Percentiles rank a stretch among this genome's conserved stretches.
Evolutionary conservation across 2,329 filamentous ascomycete species (phyloP).

Genomic region (Pezicula carpinea): DNA sequence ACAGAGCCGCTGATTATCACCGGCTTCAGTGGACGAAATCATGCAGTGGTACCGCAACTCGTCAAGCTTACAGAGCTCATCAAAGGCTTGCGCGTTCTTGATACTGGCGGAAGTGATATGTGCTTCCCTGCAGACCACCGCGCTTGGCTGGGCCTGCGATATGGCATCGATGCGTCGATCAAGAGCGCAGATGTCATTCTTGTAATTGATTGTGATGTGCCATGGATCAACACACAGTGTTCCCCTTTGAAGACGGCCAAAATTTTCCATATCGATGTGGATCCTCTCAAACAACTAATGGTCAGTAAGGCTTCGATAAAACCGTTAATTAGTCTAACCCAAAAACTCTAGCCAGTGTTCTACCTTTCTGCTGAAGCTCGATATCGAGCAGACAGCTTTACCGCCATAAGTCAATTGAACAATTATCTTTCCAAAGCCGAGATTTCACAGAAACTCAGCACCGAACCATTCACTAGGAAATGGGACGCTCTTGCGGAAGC

Average conservation of each 20-base stretch:
- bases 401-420: constrained; percentile 65
- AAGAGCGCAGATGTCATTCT: constrained; percentile 77
- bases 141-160: constrained; percentile 65
- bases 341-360: constrained; percentile 49
- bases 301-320: not conserved
- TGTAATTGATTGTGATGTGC: constrained; percentile 80
- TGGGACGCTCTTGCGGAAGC: constrained; percentile 51
- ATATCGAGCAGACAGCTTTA: constrained; percentile 61
- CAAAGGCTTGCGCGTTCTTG: constrained; percentile 65
- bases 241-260: constrained; percentile 46
- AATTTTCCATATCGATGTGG: constrained; percentile 61
- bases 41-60: constrained; percentile 53
- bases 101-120: constrained; percentile 77
- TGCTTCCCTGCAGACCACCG: constrained; percentile 71
- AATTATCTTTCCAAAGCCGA: constrained; percentile 48
- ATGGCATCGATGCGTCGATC: constrained; percentile 69
- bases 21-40: constrained; percentile 68
- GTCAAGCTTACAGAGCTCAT: constrained; percentile 64
- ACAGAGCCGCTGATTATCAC: constrained; percentile 65
- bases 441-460: constrained; percentile 36
- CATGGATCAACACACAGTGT: constrained; percentile 82
- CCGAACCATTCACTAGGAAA: constrained; percentile 34
- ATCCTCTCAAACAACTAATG: constrained; percentile 55
- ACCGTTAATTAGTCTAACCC: constrained; percentile 33
- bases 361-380: constrained; percentile 63